Evolutionary conservation across 1,139 yeast genomes (phyloP), one percentile per base, ranked within the genome.

Genomic region (Hansenula lynferdii): DNA sequence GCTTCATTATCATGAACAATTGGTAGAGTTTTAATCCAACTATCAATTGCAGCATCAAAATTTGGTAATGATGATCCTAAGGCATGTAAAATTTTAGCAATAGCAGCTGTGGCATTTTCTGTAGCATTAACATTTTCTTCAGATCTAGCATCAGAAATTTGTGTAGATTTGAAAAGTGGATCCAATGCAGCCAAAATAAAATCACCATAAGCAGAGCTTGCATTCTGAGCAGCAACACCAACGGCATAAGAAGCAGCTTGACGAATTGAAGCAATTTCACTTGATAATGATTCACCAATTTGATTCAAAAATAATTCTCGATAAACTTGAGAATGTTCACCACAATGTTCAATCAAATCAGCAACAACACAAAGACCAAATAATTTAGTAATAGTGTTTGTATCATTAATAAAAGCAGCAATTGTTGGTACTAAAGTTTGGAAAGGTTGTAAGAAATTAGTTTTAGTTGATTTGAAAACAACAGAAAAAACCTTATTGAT

Each of bases 51-150:
- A 21, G 72, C 69, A 50, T 83, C 78, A 44, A 80, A 64, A 54
- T 80, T 75, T 30, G 86, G 83, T 30, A 85, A 69, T 33, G 72
- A 62, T 12, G 70, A 53, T 15, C 80, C 80, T 50, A 65, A 80
- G 14, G 74, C 60, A 45, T 74, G 80, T 44, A 83, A 69, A 15
- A 90, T 78, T 59, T 86, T 86, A 31, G 97, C 92, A 48, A 92
- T 82, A 1, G 97, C 79, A 3, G 87, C 74, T 40, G 84, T 72
- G 14, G 89, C 82, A 52, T 85, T 85, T 60, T 92, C 98, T 1
- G 97, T 89, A 5, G 97, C 95, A 47, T 75, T 75, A 25, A 85
- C 64, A 51, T 89, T 89, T 43, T 85, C 96, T 37, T 86, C 95
- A 9, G 82, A 77, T 46, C 86, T 78, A 4, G 96, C 83, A 50